Percentiles rank a stretch among this genome's conserved stretches.
Evolutionary conservation across 225 moss, liverwort and hornwort species (phyloP).

Genomic region (Asterella californica): DNA sequence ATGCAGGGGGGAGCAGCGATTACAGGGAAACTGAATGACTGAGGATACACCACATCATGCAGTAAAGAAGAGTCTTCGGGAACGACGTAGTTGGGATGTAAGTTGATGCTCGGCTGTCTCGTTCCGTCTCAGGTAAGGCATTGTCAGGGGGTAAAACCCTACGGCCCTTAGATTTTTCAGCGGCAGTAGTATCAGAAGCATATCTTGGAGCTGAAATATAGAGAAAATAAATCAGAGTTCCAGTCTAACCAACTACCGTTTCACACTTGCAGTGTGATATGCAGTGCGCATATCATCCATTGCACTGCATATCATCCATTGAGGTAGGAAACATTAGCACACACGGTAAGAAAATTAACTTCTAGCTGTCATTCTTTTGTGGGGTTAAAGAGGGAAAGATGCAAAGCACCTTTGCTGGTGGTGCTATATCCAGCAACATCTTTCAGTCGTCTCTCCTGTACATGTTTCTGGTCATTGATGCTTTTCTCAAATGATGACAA

Average conservation of each 20-base stretch:
- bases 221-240: background rate
- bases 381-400: background rate
- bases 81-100: background rate
- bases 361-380: background rate
- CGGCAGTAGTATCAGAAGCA: background rate
- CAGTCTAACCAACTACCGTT: background rate
- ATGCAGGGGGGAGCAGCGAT: slow-evolving; percentile 3
- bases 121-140: background rate
- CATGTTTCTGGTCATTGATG: background rate
- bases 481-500: slow-evolving; percentile 34
- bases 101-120: background rate
- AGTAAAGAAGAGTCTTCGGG: slow-evolving; percentile 31
- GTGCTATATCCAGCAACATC: slow-evolving; percentile 1
- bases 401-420: background rate
- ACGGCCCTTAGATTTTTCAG: background rate
- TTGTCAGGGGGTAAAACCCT: background rate
- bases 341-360: background rate
- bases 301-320: background rate
- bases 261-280: background rate
- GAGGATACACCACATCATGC: slow-evolving; percentile 40
- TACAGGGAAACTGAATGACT: slow-evolving; percentile 34
- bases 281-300: background rate
- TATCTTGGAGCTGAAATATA: background rate
- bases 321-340: background rate
- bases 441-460: background rate